phyloP scores from a whole-genome alignment of 805 yeast genomes.

The Yamadazyma kitorensis region DNA sequence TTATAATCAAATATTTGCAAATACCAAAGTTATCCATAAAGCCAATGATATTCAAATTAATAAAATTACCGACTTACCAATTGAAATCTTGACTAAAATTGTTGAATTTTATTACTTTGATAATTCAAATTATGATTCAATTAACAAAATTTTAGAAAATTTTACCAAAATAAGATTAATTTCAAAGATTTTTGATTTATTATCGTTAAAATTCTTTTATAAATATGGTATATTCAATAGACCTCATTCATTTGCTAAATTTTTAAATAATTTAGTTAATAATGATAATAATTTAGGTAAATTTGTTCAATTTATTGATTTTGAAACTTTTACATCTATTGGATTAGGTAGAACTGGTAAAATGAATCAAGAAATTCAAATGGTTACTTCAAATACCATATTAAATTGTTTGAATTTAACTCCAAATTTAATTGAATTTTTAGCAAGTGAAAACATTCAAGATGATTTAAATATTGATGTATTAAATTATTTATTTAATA shows the following conservation, averaged over 20 bases:
- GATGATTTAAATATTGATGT: constrained; percentile 69
- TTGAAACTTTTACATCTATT: constrained; percentile 82
- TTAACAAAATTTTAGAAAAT: constrained; percentile 48
- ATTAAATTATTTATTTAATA: constrained; percentile 52
- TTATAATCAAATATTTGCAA: constrained; percentile 10
- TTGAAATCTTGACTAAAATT: constrained; percentile 54
- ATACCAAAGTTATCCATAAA: constrained; percentile 6
- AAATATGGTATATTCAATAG: constrained; percentile 72
- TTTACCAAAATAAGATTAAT: constrained; percentile 54
- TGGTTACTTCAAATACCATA: constrained; percentile 77
- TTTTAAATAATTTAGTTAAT: constrained; percentile 55
- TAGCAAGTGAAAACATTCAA: constrained; percentile 83
- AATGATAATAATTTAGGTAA: constrained; percentile 47
- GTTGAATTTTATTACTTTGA: constrained; percentile 55
- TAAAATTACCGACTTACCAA: constrained; percentile 40
- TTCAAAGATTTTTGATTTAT: constrained; percentile 54
- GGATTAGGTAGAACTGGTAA: constrained; percentile 87
- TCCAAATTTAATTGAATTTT: constrained; percentile 71
- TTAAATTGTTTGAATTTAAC: constrained; percentile 57
- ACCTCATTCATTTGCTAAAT: constrained; percentile 74
- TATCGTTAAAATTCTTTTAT: constrained; percentile 57
- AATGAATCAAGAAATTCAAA: constrained; percentile 89
- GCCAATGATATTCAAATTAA: constrained; percentile 5
- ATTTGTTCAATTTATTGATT: constrained; percentile 75
- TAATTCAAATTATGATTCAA: constrained; percentile 46